Percentiles rank a stretch among this genome's conserved stretches.
phyloP scores from a whole-genome alignment of 1,284 basidiomycete species.

The Fomes fomentarius region DNA sequence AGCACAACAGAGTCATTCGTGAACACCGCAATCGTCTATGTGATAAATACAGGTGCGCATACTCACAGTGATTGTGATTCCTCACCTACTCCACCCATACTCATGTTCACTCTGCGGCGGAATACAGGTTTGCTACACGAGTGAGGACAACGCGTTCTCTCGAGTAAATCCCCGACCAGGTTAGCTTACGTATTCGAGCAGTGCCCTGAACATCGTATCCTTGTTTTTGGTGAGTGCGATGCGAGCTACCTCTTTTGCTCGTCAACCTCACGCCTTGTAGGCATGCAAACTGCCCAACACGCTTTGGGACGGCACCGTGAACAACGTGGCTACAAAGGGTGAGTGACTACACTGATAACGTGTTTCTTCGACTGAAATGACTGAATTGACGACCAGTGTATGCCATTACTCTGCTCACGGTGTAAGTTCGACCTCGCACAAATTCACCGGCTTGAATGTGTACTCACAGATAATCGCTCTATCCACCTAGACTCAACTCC shows the following conservation, averaged over 20 bases:
- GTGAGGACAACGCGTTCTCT: too few relatives aligned
- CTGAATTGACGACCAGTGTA: not conserved
- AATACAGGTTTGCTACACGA: not conserved
- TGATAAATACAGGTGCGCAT: constrained; percentile 5
- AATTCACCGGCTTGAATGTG: not conserved
- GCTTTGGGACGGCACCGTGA: not conserved
- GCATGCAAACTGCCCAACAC: not conserved
- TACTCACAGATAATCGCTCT: not conserved
- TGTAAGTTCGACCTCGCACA: not conserved
- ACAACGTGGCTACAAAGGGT: not conserved
- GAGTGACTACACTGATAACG: not conserved
- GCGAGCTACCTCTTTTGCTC: too few relatives aligned
- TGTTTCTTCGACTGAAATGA: too few relatives aligned
- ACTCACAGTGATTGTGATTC: too few relatives aligned
- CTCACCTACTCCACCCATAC: not conserved
- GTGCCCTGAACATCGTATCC: not conserved
- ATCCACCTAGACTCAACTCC: constrained; percentile 3
- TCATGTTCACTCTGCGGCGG: not conserved
- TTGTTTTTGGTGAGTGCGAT: not conserved
- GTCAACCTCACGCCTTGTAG: not conserved
- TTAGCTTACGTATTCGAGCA: not conserved
- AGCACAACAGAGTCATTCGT: not conserved
- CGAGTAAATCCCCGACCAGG: too few relatives aligned
- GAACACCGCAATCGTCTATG: not conserved
- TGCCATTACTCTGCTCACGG: constrained; percentile 5